Evolutionary conservation across 441 rosid species (phyloP).

Genomic region (Gossypium laxum): DNA sequence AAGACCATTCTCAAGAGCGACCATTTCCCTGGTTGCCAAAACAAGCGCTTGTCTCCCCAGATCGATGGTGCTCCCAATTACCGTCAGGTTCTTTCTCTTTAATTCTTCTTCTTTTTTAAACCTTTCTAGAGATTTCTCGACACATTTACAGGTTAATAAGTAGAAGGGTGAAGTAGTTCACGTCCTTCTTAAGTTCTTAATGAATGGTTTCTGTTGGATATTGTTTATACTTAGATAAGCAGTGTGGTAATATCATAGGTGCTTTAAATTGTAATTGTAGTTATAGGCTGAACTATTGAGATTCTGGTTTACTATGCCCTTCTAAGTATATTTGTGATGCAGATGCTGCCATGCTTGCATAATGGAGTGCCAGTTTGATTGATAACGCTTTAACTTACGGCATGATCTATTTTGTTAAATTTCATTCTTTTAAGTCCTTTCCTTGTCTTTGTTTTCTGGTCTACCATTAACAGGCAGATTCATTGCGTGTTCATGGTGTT

Average conservation of each 20-base stretch:
- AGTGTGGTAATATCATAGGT: neutral
- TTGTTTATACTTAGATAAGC: neutral
- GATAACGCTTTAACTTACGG: neutral
- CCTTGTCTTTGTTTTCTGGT: slow-evolving; percentile 11
- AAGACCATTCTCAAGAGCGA: slow-evolving; percentile 93
- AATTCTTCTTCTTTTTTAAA: neutral
- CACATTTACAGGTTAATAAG: neutral
- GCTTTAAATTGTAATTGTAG: neutral
- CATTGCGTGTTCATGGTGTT: slow-evolving; percentile 78
- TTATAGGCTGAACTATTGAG: neutral
- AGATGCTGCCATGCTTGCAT: slow-evolving; percentile 10
- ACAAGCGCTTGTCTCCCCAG: slow-evolving; percentile 76
- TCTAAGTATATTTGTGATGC: neutral
- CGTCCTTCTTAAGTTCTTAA: neutral
- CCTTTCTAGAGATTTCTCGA: neutral
- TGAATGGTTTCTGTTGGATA: neutral
- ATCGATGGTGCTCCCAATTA: slow-evolving; percentile 99
- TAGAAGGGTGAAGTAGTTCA: neutral
- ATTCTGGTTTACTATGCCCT: neutral
- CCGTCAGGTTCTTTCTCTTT: slow-evolving; percentile 55
- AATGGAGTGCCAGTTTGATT: slow-evolving; percentile 7
- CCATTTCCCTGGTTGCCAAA: slow-evolving; percentile 96
- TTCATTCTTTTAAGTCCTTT: neutral
- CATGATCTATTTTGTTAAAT: neutral
- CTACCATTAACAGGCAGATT: slow-evolving; percentile 52